Conservation (phyloP, 306 rosid species). For the Castanea mollissima region DNA sequence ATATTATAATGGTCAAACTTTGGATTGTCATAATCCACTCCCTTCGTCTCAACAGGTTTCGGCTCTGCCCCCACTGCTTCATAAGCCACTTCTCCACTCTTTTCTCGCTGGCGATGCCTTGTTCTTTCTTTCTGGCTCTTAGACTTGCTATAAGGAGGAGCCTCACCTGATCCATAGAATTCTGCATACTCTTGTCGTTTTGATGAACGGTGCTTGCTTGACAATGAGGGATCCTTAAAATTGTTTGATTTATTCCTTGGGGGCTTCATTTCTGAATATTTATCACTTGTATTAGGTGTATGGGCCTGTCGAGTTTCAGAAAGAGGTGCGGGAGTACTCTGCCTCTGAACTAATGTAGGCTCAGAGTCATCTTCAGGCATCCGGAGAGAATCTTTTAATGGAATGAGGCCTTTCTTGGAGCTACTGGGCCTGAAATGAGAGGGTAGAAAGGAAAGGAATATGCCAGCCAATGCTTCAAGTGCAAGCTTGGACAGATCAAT, state of each 20-base stretch:
- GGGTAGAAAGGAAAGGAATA: constrained; percentile 52
- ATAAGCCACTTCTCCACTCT: constrained; percentile 62
- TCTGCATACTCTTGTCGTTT: constrained; percentile 69
- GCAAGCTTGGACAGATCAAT: constrained; percentile 72
- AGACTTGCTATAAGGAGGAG: constrained; percentile 55
- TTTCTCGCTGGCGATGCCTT: constrained; percentile 78
- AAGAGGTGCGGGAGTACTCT: constrained; percentile 43
- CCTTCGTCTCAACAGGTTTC: constrained; percentile 51
- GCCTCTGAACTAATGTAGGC: constrained; percentile 46
- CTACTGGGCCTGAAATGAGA: constrained; percentile 42
- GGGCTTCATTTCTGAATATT: constrained; percentile 65
- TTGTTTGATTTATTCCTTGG: constrained; percentile 74
- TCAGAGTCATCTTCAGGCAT: constrained; percentile 72
- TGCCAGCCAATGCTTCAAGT: constrained; percentile 45
- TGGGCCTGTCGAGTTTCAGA: constrained; percentile 56
- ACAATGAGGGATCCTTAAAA: constrained; percentile 73
- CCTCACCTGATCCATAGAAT: constrained; percentile 73
- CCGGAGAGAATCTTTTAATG: constrained; percentile 66
- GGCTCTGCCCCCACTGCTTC: constrained; percentile 52
- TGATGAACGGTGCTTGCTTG: constrained; percentile 74
- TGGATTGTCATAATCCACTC: constrained; percentile 40
- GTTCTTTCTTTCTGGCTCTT: constrained; percentile 87
- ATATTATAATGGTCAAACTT: constrained; percentile 71
- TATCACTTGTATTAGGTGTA: constrained; percentile 47
- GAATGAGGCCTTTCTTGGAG: constrained; percentile 54